phyloP scores from a whole-genome alignment of 805 yeast species.

The Wickerhamomyces xylosicus region DNA sequence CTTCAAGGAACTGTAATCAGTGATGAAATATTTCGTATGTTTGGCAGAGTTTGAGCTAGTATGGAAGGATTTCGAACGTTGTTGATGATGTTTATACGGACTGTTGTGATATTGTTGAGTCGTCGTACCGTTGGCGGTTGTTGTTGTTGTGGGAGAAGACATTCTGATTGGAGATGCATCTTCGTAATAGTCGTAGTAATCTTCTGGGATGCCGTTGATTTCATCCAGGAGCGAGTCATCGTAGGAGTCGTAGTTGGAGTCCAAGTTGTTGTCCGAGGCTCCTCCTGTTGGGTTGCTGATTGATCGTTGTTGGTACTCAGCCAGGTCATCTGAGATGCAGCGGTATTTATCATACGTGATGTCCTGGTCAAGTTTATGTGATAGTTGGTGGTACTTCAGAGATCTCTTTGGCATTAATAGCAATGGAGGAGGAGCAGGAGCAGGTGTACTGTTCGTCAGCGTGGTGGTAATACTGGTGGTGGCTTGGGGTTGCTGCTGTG shows the following conservation, averaged over 20 bases:
- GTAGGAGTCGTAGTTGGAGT: too few relatives aligned
- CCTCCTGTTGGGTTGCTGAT: slow-evolving; percentile 15
- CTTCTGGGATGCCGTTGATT: slow-evolving; percentile 39
- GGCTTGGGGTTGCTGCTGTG: neutral
- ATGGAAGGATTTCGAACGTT: too few relatives aligned
- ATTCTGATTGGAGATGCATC: neutral
- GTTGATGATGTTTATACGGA: too few relatives aligned
- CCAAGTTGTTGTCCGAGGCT: too few relatives aligned
- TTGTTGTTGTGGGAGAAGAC: slow-evolving; percentile 7
- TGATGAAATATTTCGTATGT: too few relatives aligned
- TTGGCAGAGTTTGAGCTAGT: too few relatives aligned
- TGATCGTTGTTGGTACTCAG: slow-evolving; percentile 7
- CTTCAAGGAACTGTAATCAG: too few relatives aligned
- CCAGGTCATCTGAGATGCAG: slow-evolving; percentile 21
- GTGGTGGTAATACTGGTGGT: neutral
- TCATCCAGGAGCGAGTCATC: slow-evolving; percentile 40
- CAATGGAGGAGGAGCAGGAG: neutral
- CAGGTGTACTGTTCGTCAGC: neutral
- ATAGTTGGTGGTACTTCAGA: slow-evolving; percentile 29
- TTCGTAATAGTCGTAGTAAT: slow-evolving; percentile 21
- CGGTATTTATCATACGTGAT: slow-evolving; percentile 15
- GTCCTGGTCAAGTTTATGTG: slow-evolving; percentile 26
- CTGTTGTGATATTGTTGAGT: too few relatives aligned
- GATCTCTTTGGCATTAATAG: slow-evolving; percentile 7
- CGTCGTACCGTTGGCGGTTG: slow-evolving; percentile 9